Evolutionary conservation across 1,139 yeast species (phyloP), one percentile per base, ranked within the genome.

Genomic region (Candida tetrigidarum): DNA sequence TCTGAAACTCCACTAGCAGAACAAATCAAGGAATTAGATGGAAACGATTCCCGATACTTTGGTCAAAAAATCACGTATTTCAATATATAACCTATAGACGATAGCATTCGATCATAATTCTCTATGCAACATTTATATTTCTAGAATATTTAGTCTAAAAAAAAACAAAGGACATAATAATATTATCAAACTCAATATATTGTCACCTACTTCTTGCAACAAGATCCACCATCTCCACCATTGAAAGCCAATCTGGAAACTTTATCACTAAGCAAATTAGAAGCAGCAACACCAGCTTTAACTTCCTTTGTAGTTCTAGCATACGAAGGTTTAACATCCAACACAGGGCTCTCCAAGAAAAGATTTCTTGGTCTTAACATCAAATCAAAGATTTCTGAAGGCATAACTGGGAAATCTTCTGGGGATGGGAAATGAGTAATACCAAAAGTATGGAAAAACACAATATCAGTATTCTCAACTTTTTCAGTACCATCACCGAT

Each of bases 321-420:
- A 58, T 79, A 81, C 8, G 86, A 80, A 46, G 95, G 93, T 55
- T 79, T 80, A 49, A 86, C 79, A 57, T 86, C 93, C 55, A 86
- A 74, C 39, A 80, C 86, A 29, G 96, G 95, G 63, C 86, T 86
- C 63, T 83, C 87, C 34, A 74, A 69, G 74, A 86, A 86, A 70
- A 86, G 81, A 66, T 86, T 83, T 63, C 93, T 78, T 56, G 95
- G 95, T 65, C 93, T 79, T 63, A 86, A 71, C 71, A 84, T 74
- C 55, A 87, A 73, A 50, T 84, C 81, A 58, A 85, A 83, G 57
- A 88, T 85, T 68, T 86, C 96, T 33, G 91, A 85, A 41, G 95
- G 95, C 95, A 86, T 86, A 54, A 87, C 81, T 49, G 95, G 96
- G 84, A 86, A 87, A 67, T 86, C 96, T 71, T 86, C 95, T 50